Base-by-base conservation (phyloP, 192 early-diverging fungal genomes). In the Umbelopsis sp. region DNA sequence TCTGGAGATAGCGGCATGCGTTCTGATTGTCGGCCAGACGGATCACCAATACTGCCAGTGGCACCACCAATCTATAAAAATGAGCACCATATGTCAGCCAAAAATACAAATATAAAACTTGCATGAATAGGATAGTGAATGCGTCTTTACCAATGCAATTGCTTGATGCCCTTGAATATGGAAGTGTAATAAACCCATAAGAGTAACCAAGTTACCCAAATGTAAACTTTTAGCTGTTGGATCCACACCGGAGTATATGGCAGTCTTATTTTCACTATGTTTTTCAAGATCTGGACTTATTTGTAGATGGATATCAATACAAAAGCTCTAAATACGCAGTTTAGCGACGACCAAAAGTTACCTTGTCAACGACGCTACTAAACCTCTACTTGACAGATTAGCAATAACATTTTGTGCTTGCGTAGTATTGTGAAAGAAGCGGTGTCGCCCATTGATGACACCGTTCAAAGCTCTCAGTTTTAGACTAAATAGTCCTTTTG, bases 1-100 rank as follows among this genome's bases (percentile, higher is more conserved):
- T 84, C 79, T 20, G 69, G 70, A 3, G 81, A 87, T 69, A 97
- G 74, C 7, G 89, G 90, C 20, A 77, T 74, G 6, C 97, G 89
- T 70, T 98, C 97, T 0, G 91, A 89, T 47, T 84, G 87, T 49
- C 91, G 88, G 5, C 97, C 97, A 18, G 90, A 92, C 4, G 97
- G 97, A 74, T 98, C 97, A 15, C 97, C 97, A 55, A 98, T 96
- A 15, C 85, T 76, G 0, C 94, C 97, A 1, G 97, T 98, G 8
- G 97, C 97, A 15, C 93, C 94, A 18, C 95, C 95, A 0, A 90
- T 77, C 88, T 90, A 44, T 12, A 47, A 8, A 45, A 27, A 69
- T 49, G 30, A 66, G 3, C n/a, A 9, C 12, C 27, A 35, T 0
- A 20, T 47, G 11, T n/a, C 18, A 18, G 7, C 0, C 35, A 45